Conservation (phyloP, 2,329 filamentous ascomycete species). For the Thelonectria rubi region DNA sequence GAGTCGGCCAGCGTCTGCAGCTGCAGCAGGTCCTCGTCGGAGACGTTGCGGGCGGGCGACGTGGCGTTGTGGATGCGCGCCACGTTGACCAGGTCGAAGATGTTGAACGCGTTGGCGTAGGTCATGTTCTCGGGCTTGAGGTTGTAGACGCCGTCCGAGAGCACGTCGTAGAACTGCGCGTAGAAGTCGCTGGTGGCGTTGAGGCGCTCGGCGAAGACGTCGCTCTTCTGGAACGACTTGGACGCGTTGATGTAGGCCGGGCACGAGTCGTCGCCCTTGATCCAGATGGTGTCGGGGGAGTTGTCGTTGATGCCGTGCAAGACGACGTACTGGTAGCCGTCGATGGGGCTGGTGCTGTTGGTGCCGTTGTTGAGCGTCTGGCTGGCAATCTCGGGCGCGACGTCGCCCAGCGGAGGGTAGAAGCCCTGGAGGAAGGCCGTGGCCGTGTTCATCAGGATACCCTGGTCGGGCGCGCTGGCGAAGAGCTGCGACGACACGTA, state of each 20-base stretch:
- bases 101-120: constrained; percentile 48
- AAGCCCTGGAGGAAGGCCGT: constrained; percentile 49
- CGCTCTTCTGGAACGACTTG: constrained; percentile 43
- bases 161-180: constrained; percentile 41
- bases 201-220: constrained; percentile 37
- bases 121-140: constrained; percentile 44
- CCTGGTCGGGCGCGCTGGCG: constrained; percentile 46
- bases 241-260: constrained; percentile 41
- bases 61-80: constrained; percentile 47
- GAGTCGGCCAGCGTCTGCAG: constrained; percentile 47
- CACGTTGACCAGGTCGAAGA: constrained; percentile 50
- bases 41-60: constrained; percentile 44
- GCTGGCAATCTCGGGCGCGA: constrained; percentile 40
- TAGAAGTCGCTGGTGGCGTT: constrained; percentile 46
- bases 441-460: constrained; percentile 47
- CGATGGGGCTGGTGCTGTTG: constrained; percentile 42
- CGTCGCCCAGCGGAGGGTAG: constrained; percentile 45
- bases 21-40: constrained; percentile 46
- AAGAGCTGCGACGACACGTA: constrained; percentile 46
- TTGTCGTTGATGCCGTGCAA: constrained; percentile 44
- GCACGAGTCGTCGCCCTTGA: constrained; percentile 49
- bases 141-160: constrained; percentile 46
- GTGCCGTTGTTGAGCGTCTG: constrained; percentile 46
- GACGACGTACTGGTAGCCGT: constrained; percentile 49
- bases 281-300: constrained; percentile 49